These are phyloP conservation scores for Alternaria sp. DNA, from an alignment of 2,329 filamentous ascomycete genomes.

Conservation along the genomic window DNA sequence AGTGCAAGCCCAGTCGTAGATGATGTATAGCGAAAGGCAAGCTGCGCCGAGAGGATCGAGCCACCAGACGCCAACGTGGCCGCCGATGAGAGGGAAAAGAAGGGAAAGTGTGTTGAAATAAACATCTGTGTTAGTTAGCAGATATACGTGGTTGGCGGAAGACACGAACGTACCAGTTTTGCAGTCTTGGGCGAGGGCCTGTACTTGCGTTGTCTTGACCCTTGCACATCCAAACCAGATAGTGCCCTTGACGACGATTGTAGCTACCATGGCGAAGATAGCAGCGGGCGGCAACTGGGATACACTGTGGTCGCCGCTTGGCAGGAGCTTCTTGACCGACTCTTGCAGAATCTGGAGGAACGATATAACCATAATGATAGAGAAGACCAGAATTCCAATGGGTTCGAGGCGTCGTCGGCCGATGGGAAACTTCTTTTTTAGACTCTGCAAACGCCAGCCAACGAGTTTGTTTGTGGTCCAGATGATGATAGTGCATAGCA, in stretches of 20 bases:
- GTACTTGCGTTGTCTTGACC: constrained; percentile 70
- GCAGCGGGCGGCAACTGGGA: constrained; percentile 62
- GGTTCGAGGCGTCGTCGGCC: constrained; percentile 63
- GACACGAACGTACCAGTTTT: constrained; percentile 47
- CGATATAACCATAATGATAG: constrained; percentile 68
- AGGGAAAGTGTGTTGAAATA: constrained; percentile 71
- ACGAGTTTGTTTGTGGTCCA: constrained; percentile 68
- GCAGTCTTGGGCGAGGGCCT: constrained; percentile 69
- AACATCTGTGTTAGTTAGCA: constrained; percentile 60
- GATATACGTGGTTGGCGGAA: too few relatives aligned
- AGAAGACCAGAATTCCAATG: constrained; percentile 69
- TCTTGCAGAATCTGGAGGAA: constrained; percentile 69
- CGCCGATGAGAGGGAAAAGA: constrained; percentile 68
- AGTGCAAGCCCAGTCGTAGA: constrained; percentile 72
- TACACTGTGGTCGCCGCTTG: constrained; percentile 57
- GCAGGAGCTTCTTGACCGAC: constrained; percentile 65
- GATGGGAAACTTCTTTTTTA: constrained; percentile 66
- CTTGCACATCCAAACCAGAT: constrained; percentile 67
- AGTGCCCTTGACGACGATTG: constrained; percentile 66
- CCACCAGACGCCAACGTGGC: constrained; percentile 70
- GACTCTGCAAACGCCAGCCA: constrained; percentile 61
- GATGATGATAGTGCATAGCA: constrained; percentile 68
- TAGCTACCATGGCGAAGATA: constrained; percentile 65
- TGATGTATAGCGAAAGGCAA: constrained; percentile 71
- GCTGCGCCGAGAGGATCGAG: constrained; percentile 70